A percentile compares a stretch with the other conserved stretches of the same genome.
Conservation (phyloP, 148 eudicot genomes). For the Gaultheria prostrata region DNA sequence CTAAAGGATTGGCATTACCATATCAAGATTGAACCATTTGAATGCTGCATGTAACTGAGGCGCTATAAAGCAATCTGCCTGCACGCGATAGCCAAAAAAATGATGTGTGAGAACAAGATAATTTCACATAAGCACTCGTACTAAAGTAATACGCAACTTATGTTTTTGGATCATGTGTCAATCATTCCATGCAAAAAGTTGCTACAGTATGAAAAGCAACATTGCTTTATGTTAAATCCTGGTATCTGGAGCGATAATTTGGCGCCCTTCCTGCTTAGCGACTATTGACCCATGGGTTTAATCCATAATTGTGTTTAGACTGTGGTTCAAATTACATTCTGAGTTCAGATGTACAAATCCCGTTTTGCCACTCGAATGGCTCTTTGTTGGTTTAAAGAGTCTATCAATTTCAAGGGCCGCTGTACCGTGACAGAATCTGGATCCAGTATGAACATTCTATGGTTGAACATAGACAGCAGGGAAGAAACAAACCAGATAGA, state of each 20-base stretch:
- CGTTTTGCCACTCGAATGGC: background rate
- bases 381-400: background rate
- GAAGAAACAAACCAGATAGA: constrained; percentile 56
- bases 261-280: background rate
- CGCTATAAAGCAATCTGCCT: constrained; percentile 85
- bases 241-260: background rate
- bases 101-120: background rate
- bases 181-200: background rate
- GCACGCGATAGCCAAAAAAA: constrained; percentile 18
- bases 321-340: background rate
- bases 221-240: background rate
- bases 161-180: background rate
- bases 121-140: background rate
- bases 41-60: constrained; percentile 73
- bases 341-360: background rate
- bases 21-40: constrained; percentile 58
- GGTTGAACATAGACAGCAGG: background rate
- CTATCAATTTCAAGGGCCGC: background rate
- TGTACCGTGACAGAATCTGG: background rate
- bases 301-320: background rate
- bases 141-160: background rate
- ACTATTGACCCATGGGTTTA: background rate
- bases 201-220: background rate
- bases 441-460: background rate
- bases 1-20: constrained; percentile 39